A percentile compares a stretch with the other conserved stretches of the same genome.
Conservation (phyloP, 768 basidiomycete species). For the Serendipita sp. region DNA sequence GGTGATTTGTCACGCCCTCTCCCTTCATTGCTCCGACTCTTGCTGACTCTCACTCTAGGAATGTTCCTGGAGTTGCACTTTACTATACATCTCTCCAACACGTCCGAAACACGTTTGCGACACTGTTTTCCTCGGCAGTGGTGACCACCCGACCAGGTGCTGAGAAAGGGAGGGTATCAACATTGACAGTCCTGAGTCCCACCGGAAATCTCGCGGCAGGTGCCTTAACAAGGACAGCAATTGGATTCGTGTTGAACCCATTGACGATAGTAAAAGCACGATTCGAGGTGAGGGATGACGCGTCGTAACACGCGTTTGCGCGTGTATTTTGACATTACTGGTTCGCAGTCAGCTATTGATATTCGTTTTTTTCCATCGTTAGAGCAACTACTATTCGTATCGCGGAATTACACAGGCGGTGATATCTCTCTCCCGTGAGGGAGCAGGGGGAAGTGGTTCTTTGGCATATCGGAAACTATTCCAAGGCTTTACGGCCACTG, state of each 20-base stretch:
- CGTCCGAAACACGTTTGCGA: constrained; percentile 47
- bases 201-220: constrained; percentile 73
- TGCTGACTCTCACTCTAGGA: constrained; percentile 29
- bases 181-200: constrained; percentile 34
- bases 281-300: constrained; percentile 46
- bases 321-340: too few species aligned
- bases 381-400: constrained; percentile 68
- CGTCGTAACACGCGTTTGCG: background rate
- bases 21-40: constrained; percentile 15
- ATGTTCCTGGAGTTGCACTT: constrained; percentile 82
- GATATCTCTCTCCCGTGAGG: constrained; percentile 42
- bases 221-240: constrained; percentile 59
- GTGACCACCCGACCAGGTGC: constrained; percentile 20
- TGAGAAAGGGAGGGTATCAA: background rate
- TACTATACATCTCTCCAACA: constrained; percentile 82
- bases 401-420: constrained; percentile 44
- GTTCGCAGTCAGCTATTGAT: background rate
- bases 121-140: constrained; percentile 14
- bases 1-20: constrained; percentile 3
- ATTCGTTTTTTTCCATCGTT: constrained; percentile 16
- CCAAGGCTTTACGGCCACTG: constrained; percentile 73
- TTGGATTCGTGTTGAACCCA: constrained; percentile 78
- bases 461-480: constrained; percentile 42
- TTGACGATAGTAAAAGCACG: constrained; percentile 84
- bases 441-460: constrained; percentile 24